Conservation (phyloP, 495 filamentous ascomycete genomes). For the Xylaria castorea region DNA sequence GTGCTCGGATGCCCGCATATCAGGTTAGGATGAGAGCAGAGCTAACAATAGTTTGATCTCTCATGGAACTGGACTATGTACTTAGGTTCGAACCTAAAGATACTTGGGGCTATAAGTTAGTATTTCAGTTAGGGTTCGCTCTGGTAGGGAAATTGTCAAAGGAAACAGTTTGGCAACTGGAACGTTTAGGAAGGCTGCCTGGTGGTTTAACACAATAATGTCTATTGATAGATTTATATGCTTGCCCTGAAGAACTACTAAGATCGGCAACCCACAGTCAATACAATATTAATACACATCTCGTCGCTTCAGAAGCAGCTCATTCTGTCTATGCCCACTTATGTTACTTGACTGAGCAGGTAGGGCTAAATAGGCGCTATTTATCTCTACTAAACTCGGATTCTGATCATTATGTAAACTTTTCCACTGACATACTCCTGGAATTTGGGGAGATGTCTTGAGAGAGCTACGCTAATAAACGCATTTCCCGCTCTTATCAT, state of each 20-base stretch:
- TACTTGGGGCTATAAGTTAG: background rate
- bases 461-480: too few species aligned
- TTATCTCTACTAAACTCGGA: background rate
- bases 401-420: background rate
- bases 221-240: background rate
- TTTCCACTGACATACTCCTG: background rate
- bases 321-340: background rate
- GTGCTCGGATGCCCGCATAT: background rate
- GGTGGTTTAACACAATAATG: background rate
- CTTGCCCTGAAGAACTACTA: background rate
- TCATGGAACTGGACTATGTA: background rate
- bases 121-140: background rate
- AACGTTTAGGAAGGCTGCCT: background rate
- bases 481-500: too few species aligned
- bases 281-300: background rate
- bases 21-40: background rate
- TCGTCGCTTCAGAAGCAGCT: background rate
- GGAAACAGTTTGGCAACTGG: background rate
- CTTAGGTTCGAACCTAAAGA: background rate
- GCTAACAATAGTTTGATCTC: background rate
- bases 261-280: background rate
- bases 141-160: background rate
- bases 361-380: background rate
- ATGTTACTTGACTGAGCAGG: background rate
- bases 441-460: too few species aligned